Base-by-base conservation (phyloP, 495 filamentous ascomycete species). In the Penicillium maclennaniae region DNA sequence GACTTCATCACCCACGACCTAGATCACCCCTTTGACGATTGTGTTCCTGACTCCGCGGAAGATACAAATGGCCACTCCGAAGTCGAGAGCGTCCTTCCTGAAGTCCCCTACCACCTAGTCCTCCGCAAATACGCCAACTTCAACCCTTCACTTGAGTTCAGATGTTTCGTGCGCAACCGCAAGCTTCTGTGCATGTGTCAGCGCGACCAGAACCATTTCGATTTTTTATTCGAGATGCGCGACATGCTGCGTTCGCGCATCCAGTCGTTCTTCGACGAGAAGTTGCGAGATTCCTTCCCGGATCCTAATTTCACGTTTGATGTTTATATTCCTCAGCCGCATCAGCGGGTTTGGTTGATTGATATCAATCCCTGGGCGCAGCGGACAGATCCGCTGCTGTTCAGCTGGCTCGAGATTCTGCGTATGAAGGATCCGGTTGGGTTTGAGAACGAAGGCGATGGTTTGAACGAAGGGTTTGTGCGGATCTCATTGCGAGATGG, bases 311-410 rank as follows among this genome's bases (percentile, higher is more conserved):
- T 93, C 52, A 83, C 84, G 0, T 96, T 99, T 56, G 93, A 99
- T 68, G 87, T 82, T 20, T 97, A 97, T 58, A 77, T 97, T 10
- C 92, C 90, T 4, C 83, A 86, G 43, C 87, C 88, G 5, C 81
- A 87, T 50, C 79, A 86, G 57, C 74, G 84, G 19, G 89, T 95
- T 0, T 86, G 92, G 75, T 72, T 99, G 23, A 84, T 97, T 31
- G 93, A 99, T 66, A 84, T 99, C 47, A 97, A 99, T 57, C 90
- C 93, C 0, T 99, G 93, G 88, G 95, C 93, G 10, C 84, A 81
- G 46, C 69, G 90, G 49, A 99, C 93, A 0, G 93, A 99, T 66
- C 83, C 89, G 9, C 65, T 97, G 41, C 72, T 97, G 15, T 99
- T 97, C 64, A 86, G 83, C 46, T 99, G 93, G 93, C 53, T 86